Evolutionary conservation across 305 asterid genomes (phyloP), one percentile per base, ranked within the genome.

Genomic region (Fraxinus paxiana): DNA sequence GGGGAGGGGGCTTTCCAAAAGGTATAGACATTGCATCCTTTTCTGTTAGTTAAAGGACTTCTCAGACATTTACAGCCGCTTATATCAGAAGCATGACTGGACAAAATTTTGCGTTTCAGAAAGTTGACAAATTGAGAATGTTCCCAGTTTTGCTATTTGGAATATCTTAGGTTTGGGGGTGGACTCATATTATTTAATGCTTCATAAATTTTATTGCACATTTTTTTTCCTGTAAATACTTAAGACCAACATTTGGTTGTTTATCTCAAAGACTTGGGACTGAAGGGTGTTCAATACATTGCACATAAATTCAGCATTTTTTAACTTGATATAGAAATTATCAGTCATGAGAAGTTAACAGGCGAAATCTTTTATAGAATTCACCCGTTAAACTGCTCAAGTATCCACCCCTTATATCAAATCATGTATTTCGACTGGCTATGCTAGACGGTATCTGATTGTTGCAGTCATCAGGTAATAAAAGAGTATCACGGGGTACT

Each of bases 1-100:
- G 98, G 99, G 71, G 99, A 96, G 89, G 99, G 97, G 91, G 96
- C 98, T 80, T 93, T 87, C 82, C 95, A 90, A 76, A 96, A 92
- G 98, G 99, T 96, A 91, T 56, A 76, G 5, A 46, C 13, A 41
- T 63, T 85, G 63, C 77, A 22, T 69, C 26, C 26, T 81, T 74
- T 76, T 76, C 63, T 77, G 77, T 74, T 9, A 51, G 79, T 61
- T 35, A 69, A 74, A 38, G 46, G 69, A 43, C 75, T 31, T 69
- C 28, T 17, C 41, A 20, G 73, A 37, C 69, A 30, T 46, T 79
- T 26, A 33, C 43, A 48, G 22, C 26, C 38, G 15, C 63, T 20
- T 41, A 24, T 24, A 24, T 24, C 12, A 63, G 72, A 63, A 63
- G 33, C 33, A 63, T 2, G 6, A 24, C 35, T 24, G 34, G 35